These are phyloP conservation scores for Colletotrichum truncatum DNA, from an alignment of 2,329 filamentous ascomycete genomes.

Conservation along the genomic window DNA sequence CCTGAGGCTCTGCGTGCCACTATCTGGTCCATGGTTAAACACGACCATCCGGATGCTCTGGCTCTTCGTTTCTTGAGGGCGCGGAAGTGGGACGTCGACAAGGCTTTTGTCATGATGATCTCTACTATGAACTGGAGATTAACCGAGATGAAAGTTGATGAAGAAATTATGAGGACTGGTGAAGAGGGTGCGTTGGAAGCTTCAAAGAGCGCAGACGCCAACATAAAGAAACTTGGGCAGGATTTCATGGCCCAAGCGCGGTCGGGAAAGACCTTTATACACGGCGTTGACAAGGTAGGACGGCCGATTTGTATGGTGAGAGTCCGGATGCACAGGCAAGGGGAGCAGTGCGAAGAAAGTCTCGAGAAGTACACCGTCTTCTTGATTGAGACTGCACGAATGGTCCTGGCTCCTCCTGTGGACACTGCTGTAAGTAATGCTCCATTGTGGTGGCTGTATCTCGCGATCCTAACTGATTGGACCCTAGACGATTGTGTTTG, in stretches of 20 bases:
- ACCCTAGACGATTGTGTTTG: slow-evolving; percentile 91
- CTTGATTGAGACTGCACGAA: slow-evolving; percentile 91
- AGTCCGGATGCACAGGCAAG: slow-evolving; percentile 81
- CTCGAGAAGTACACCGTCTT: slow-evolving; percentile 93
- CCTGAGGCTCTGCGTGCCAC: slow-evolving; percentile 82
- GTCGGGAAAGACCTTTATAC: slow-evolving; percentile 92
- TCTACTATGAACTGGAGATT: slow-evolving; percentile 93
- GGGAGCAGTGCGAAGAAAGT: slow-evolving; percentile 83
- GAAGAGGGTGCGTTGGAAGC: slow-evolving; percentile 73
- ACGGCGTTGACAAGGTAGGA: slow-evolving; percentile 85
- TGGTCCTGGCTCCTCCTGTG: slow-evolving; percentile 80
- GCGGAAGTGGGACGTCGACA: slow-evolving; percentile 95
- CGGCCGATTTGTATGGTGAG: slow-evolving; percentile 88
- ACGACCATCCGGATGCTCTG: slow-evolving; percentile 90
- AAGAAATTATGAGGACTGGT: slow-evolving; percentile 83
- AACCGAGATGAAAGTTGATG: slow-evolving; percentile 86
- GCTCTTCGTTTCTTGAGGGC: slow-evolving; percentile 85
- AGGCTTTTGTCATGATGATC: slow-evolving; percentile 92
- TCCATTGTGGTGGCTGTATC: not conserved
- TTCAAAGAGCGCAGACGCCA: slow-evolving; percentile 63
- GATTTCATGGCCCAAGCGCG: slow-evolving; percentile 87
- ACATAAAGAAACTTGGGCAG: slow-evolving; percentile 71
- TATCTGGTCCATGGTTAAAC: slow-evolving; percentile 95
- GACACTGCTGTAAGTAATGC: slow-evolving; percentile 85
- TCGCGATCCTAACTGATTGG: not conserved